Evolutionary conservation across 345 rosid species (phyloP), one percentile per base, ranked within the genome.

Genomic region (Lumnitzera littorea): DNA sequence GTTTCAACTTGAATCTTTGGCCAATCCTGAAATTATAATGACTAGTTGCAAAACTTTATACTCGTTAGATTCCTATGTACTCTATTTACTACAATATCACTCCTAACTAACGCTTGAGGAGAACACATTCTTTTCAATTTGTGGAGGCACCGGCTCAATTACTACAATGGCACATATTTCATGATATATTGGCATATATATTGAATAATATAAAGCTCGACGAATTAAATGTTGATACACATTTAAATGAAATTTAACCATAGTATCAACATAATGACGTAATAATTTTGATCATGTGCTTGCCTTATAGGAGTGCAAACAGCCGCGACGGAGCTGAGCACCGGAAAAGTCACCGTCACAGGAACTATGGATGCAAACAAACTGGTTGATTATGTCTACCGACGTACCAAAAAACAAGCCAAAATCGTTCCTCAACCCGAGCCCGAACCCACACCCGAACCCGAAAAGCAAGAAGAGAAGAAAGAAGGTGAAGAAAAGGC

Each of bases 331-430:
- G 97, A 94, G 62, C 67, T 84, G 43, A 73, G 78, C 36, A 72
- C 82, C 13, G 84, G 85, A 54, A 94, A 86, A 74, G 97, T 86
- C 25, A 83, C 72, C 4, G 97, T 94, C 24, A 88, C 91, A 0
- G 99, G 99, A 12, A 94, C 96, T 12, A 91, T 94, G 92, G 95
- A 86, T 49, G 84, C 83, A 8, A 75, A 79, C 70, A 84, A 82
- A 70, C 85, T 88, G 9, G 99, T 83, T 24, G 97, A 86, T 15
- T 94, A 94, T 56, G 84, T 91, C 41, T 88, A 91, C 52, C 72
- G 85, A 69, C 71, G 86, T 61, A 90, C 99, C 60, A 84, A 81
- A 66, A 94, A 90, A 70, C 89, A 86, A 41, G 99, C 97, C 53
- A 63, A 74, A 53, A 86, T 94, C 46, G 80, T 90, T 53, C 95